Conservation (phyloP, 208 protist species). For the Sergeia podlipaevii region DNA sequence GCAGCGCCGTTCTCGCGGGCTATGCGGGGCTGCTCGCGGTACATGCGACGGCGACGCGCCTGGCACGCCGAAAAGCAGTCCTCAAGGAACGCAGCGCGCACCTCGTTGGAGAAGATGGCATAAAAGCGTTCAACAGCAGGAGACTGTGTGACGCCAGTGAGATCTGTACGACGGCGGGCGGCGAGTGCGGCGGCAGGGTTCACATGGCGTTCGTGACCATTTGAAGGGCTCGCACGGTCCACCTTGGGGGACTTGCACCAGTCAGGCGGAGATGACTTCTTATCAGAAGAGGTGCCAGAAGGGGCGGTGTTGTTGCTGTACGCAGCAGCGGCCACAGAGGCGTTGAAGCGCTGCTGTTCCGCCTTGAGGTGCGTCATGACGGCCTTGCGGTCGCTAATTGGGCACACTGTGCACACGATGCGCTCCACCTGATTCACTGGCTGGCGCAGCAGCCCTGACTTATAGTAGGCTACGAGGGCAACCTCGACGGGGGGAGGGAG, state of each 20-base stretch:
- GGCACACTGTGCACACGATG: slow-evolving; percentile 27
- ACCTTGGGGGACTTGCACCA: slow-evolving; percentile 8
- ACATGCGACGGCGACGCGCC: slow-evolving; percentile 23
- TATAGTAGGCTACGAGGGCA: slow-evolving; percentile 33
- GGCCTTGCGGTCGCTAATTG: slow-evolving; percentile 18
- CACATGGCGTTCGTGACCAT: neutral
- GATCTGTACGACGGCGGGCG: neutral
- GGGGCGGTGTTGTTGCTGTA: no score
- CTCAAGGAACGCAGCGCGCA: slow-evolving; percentile 48
- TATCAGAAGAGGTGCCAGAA: no score
- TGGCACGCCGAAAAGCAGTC: no score
- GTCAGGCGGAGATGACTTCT: neutral
- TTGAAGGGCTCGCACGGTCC: slow-evolving; percentile 3
- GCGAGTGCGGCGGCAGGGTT: neutral
- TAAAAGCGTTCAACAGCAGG: slow-evolving; percentile 25
- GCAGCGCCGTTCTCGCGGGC: slow-evolving; percentile 20
- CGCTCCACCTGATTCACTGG: slow-evolving; percentile 36
- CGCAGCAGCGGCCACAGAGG: neutral
- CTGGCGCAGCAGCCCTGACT: slow-evolving; percentile 28
- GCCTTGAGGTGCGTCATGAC: slow-evolving; percentile 44
- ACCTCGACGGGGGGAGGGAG: slow-evolving; percentile 34
- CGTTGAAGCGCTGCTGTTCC: slow-evolving; percentile 10
- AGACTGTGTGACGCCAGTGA: slow-evolving; percentile 1
- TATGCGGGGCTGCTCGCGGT: slow-evolving; percentile 32
- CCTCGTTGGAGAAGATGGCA: slow-evolving; percentile 28